Base-by-base conservation (phyloP, 2,329 filamentous ascomycete genomes). In the Lasiodiplodia gonubiensis region DNA sequence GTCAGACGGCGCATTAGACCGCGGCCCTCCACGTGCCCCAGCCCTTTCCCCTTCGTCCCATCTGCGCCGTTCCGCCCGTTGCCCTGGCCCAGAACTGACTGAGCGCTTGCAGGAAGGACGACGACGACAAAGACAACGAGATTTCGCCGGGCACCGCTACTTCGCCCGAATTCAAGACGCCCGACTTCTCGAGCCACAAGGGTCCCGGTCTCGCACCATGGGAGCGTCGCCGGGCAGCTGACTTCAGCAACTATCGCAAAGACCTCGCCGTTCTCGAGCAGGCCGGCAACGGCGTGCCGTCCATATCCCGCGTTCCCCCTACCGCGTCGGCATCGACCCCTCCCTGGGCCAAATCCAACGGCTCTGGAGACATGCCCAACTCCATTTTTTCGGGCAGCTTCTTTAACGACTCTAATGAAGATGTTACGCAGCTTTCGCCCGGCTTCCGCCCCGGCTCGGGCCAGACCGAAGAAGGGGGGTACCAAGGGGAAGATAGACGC, bases 391-490 rank as follows among this genome's bases (percentile, higher is more conserved):
- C 52, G 27, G 64, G 67, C 57, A 90, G 84, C 77, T 93, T 93
- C 79, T 91, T 88, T 80, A 88, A 93, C 77, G 89, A 93, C 75
- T 92, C 90, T 39, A 90, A 86, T 81, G 91, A 94, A 74, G 90
- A 89, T 74, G 75, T 90, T 16, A 74, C 79, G 18, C 92, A 92
- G 72, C 81, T 92, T 64, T 93, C 92, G 37, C 89, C 92, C 0
- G 86, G 87, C 66, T 89, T 90, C 74, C 86, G 89, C 48, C 85
- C 88, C 2, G 83, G 84, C 46, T 85, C 83, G 69, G 83, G 84
- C 61, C 83, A 76, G 67, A 80, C 81, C 70, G 82, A 81, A 68
- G 76, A 73, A 65, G 81, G 82, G 78, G 78, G 76, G 60, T 84
- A 82, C 68, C 78, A 81, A 48, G 74, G 74, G 67, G 92, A 97